A percentile compares a stretch with the other conserved stretches of the same genome.
These are phyloP conservation scores for Daedaleopsis nitida DNA, from an alignment of 768 basidiomycete species.

Conservation along the genomic window DNA sequence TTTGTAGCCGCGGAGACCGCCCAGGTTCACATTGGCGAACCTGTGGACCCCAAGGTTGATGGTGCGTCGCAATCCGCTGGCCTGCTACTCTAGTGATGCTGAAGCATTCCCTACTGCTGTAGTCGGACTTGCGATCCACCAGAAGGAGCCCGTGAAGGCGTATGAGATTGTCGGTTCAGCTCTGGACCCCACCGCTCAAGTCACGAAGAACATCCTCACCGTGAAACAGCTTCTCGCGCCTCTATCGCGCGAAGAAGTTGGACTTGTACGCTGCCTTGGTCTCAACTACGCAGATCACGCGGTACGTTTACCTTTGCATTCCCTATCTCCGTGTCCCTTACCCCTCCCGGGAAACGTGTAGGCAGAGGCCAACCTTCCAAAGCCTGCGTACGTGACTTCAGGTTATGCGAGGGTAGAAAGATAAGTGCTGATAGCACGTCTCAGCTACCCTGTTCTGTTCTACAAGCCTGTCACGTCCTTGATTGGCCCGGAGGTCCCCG, in stretches of 20 bases:
- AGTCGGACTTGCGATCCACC: slow-evolving; percentile 63
- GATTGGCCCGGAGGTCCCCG: slow-evolving; percentile 68
- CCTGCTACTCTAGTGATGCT: neutral
- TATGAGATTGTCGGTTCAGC: slow-evolving; percentile 73
- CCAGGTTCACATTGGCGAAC: slow-evolving; percentile 76
- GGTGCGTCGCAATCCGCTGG: slow-evolving; percentile 39
- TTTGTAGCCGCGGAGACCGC: slow-evolving; percentile 78
- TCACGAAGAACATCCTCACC: slow-evolving; percentile 65
- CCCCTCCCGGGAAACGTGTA: slow-evolving; percentile 25
- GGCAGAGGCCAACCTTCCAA: slow-evolving; percentile 67
- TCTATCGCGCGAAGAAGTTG: slow-evolving; percentile 62
- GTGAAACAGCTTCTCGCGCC: slow-evolving; percentile 73
- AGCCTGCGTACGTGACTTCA: slow-evolving; percentile 53
- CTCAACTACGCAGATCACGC: slow-evolving; percentile 88
- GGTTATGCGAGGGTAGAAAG: neutral
- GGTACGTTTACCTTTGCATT: slow-evolving; percentile 38
- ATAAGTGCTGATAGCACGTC: neutral
- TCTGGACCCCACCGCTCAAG: slow-evolving; percentile 64
- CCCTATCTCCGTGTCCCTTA: neutral
- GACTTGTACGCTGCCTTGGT: slow-evolving; percentile 74
- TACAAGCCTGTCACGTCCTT: slow-evolving; percentile 75
- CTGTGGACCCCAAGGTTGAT: slow-evolving; percentile 66
- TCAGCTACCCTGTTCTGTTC: slow-evolving; percentile 72
- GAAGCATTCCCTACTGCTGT: neutral
- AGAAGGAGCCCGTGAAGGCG: slow-evolving; percentile 57